Conservation (phyloP, 495 filamentous ascomycete species). For the Jackrogersella multiformis region DNA sequence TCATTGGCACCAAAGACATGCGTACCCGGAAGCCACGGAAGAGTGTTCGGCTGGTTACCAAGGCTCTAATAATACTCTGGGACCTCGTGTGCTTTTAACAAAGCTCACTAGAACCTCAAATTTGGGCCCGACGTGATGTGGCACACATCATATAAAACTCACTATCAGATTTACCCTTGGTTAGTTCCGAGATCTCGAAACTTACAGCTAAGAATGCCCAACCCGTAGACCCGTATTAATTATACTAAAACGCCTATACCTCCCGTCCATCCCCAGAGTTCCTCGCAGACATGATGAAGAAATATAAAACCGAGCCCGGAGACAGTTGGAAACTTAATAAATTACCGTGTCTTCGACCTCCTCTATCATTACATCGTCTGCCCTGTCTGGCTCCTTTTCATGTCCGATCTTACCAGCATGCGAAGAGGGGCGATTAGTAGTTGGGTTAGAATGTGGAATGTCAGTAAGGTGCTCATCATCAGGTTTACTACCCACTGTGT, state of each 20-base stretch:
- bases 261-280: conserved; percentile 7
- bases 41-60: not conserved
- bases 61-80: not conserved
- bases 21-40: not conserved
- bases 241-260: conserved; percentile 24
- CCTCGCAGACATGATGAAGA: not conserved
- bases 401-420: conserved; percentile 45
- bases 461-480: conserved; percentile 56
- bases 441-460: conserved; percentile 46
- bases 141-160: conserved; percentile 8
- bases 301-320: conserved; percentile 13
- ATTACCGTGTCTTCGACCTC: conserved; percentile 87
- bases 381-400: conserved; percentile 66
- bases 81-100: not conserved
- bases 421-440: conserved; percentile 48
- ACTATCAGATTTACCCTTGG: conserved; percentile 16
- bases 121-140: not conserved
- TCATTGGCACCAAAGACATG: not conserved
- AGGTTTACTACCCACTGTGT: conserved; percentile 58
- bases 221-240: conserved; percentile 12
- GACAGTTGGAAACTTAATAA: conserved; percentile 64
- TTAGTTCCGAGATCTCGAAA: conserved; percentile 36
- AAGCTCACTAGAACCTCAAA: not conserved
- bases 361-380: conserved; percentile 76
- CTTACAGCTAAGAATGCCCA: conserved; percentile 17